Base-by-base conservation (phyloP, 805 yeast genomes). In the Grigorovia yakushimaensis region DNA sequence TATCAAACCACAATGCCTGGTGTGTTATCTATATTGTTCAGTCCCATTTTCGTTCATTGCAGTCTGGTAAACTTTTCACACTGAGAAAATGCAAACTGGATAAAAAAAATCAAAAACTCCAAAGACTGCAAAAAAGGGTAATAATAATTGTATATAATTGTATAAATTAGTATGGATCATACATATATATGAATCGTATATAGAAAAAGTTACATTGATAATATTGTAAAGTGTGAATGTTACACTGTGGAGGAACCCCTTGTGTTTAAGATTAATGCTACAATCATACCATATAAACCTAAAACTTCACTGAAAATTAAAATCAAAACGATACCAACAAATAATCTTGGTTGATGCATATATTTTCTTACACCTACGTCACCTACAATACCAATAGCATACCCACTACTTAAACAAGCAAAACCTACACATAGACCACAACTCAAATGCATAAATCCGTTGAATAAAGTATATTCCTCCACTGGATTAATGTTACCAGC, bases 391-490 rank as follows among this genome's bases (percentile, higher is more conserved):
- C 96, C 96, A 70, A 87, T 87, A 49, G 98, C 93, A 68, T 89
- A 93, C 41, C 99, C 99, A 50, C 95, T 85, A 39, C 98, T 89
- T 62, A 93, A 74, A 66, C 98, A 89, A 4, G 98, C 88, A 61
- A 93, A 88, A 1, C 99, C 99, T 41, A 93, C 99, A 36, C 94
- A 79, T 50, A 91, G 70, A 1, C 99, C 99, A 68, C 97, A 88
- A 46, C 94, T 89, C 65, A 93, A 73, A 69, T 93, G 99, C 95
- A 93, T 88, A 66, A 88, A 88, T n/a, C 98, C 98, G 62, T 87
- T 85, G 71, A 87, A 93, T 48, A 93, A 70, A 3, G 96, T 81
- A 68, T 93, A 89, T 43, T 81, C 77, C 53, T 80, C 79, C 38
- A 78, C 67, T 36, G 97, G 97, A 22, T 82, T 76, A 56, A 89